Evolutionary conservation across 2,329 filamentous ascomycete species (phyloP), one percentile per base, ranked within the genome.

Genomic region (Mollisia scopiformis): DNA sequence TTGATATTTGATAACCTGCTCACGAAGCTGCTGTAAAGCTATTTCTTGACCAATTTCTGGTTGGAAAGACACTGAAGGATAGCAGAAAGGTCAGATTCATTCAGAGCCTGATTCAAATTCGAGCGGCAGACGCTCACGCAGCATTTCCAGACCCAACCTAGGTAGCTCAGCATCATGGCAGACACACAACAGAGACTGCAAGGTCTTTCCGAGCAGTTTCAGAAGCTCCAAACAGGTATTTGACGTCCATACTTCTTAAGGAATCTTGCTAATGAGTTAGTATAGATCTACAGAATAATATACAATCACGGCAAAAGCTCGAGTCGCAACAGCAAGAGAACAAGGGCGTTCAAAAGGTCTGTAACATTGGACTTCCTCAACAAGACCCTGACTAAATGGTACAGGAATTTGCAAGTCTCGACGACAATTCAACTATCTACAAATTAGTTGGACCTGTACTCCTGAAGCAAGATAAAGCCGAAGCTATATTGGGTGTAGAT

Each of bases 311-410:
- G 65, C 93, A 99, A 79, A 96, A 91, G 77, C 87, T 99, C 6
- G 93, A 97, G 75, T 91, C 93, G 6, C 95, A 99, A 76, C 91
- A 91, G 75, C 92, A 97, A 73, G 95, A 99, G 76, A 99, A 98
- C 74, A 79, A 88, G 52, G 88, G 90, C 16, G 95, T 99, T 10
- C 88, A 96, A 75, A 90, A 91, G 78, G 91, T 92, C 68, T 47
- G 57, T 52, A 37, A n/a, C 55, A 50, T 8, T 47, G 28, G 31
- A 1, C 55, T 14, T 14, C 23, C 14, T 55, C 6, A 10, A 8
- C 25, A 6, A 27, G 43, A 19, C 27, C 23, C 27, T 13, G 27
- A 55, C 67, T 66, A 66, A 71, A 57, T 64, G 7, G 28, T 16
- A 16, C 66, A 95, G 88, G 94, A 98, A 76, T 98, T 98, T 75